Evolutionary conservation across 805 yeast genomes (phyloP).

Genomic region (Starmerella roubikii): DNA sequence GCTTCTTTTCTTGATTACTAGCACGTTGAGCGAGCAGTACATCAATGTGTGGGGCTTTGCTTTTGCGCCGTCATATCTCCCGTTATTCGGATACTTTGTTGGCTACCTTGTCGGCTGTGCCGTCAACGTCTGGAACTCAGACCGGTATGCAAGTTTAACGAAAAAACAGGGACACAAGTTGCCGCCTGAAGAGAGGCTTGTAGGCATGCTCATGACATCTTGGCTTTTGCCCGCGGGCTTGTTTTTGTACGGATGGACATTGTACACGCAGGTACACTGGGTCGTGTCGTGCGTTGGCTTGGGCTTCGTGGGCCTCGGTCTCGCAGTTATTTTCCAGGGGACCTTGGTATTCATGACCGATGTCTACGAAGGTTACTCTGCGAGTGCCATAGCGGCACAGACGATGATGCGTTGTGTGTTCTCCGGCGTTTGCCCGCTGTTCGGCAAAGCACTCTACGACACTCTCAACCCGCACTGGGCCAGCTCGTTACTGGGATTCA

Average conservation of each 20-base stretch:
- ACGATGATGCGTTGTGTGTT: conserved; percentile 43
- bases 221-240: conserved; percentile 62
- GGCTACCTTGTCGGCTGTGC: conserved; percentile 26
- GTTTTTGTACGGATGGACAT: conserved; percentile 82
- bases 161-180: conserved; percentile 30
- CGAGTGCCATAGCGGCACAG: conserved; percentile 51
- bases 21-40: conserved; percentile 30
- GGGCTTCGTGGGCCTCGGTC: conserved; percentile 38
- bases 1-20: conserved; percentile 30
- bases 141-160: conserved; percentile 27
- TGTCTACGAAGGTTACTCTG: conserved; percentile 43
- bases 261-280: conserved; percentile 48
- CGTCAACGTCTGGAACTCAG: conserved; percentile 24
- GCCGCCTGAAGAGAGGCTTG: conserved; percentile 68
- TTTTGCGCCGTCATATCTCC: conserved; percentile 23
- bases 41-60: conserved; percentile 24
- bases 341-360: conserved; percentile 49
- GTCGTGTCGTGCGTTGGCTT: conserved; percentile 45
- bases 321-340: conserved; percentile 44
- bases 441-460: conserved; percentile 46
- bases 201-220: conserved; percentile 59
- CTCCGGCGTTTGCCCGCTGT: conserved; percentile 52
- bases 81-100: conserved; percentile 25
- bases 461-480: conserved; percentile 43
- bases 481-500: conserved; percentile 35